Evolutionary conservation across 192 early-diverging fungal species (phyloP), one percentile per base, ranked within the genome.

Genomic region (Umbelopsis isabellina): DNA sequence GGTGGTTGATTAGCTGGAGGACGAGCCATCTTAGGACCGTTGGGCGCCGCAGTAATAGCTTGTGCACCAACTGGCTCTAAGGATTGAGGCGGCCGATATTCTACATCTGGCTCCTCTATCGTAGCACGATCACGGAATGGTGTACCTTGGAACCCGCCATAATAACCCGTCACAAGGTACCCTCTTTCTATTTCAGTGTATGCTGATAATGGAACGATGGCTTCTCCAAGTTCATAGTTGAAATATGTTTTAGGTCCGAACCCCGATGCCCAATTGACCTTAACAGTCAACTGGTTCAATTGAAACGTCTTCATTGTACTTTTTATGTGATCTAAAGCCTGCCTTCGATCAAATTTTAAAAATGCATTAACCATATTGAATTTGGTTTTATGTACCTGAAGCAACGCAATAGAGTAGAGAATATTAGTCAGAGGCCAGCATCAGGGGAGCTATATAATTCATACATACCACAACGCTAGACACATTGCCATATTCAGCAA

Each of bases 261-360:
- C 2, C 79, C 74, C 71, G 65, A 80, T 16, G 79, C 79, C 79
- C 79, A 80, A 23, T 75, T 72, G 50, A 79, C 71, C 44, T 79
- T 75, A 48, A 74, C 73, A 23, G 66, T 55, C 22, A 66, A 20
- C 45, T 53, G 37, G 52, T 71, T 52, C 45, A 71, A 27, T 46
- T 50, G 45, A 61, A 71, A 58, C 25, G 53, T 46, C 15, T n/a
- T 71, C 50, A 55, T 71, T 30, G 49, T 53, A 27, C 53, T 46
- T 58, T 71, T 71, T 44, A 58, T 58, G 23, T 58, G 49, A 41
- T 71, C 50, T 46, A 53, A 50, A 15, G 69, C 49, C 33, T 46
- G 51, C 50, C 69, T 50, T 51, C 45, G 45, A 46, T 55, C 69
- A 20, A 71, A 71, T 41, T 71, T 71, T 33, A 71, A 46, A 46